Evolutionary conservation across 345 rosid genomes (phyloP).

Genomic region (Brassica cretica): DNA sequence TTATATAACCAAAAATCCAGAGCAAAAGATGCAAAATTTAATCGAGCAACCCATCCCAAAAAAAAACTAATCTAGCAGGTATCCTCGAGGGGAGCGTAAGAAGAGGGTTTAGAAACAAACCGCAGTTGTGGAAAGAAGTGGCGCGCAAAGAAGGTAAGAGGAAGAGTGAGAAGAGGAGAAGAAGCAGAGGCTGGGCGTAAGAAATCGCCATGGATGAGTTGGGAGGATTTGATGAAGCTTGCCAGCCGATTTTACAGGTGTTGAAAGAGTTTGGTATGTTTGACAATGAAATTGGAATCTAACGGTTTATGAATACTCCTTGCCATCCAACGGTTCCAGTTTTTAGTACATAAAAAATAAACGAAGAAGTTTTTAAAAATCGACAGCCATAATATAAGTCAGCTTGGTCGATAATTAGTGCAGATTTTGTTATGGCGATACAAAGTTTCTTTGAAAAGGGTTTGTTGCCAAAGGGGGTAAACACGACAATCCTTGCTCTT

Average conservation of each 20-base stretch:
- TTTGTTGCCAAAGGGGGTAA: no score
- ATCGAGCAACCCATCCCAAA: neutral
- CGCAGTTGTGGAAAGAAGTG: constrained; percentile 38
- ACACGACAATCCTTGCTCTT: no score
- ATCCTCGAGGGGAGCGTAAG: neutral
- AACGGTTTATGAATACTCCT: constrained; percentile 2
- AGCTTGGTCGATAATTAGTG: no score
- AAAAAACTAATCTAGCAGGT: neutral
- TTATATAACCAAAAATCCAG: neutral
- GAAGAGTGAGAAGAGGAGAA: constrained; percentile 25
- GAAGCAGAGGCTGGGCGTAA: constrained; percentile 30
- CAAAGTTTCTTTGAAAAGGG: no score
- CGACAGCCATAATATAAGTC: neutral
- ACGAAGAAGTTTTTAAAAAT: neutral
- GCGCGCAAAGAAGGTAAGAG: constrained; percentile 29
- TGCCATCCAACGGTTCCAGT: constrained; percentile 26
- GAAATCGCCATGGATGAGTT: constrained; percentile 39
- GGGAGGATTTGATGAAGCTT: constrained; percentile 13
- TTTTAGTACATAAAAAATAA: neutral
- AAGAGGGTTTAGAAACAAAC: constrained; percentile 24
- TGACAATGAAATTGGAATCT: constrained; percentile 16
- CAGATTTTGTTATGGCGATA: no score
- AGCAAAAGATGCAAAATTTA: constrained; percentile 2
- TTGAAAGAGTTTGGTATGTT: neutral
- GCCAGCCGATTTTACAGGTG: neutral